These are phyloP conservation scores for Stagonosporopsis vannaccii DNA, from an alignment of 2,329 filamentous ascomycete genomes.

Conservation along the genomic window DNA sequence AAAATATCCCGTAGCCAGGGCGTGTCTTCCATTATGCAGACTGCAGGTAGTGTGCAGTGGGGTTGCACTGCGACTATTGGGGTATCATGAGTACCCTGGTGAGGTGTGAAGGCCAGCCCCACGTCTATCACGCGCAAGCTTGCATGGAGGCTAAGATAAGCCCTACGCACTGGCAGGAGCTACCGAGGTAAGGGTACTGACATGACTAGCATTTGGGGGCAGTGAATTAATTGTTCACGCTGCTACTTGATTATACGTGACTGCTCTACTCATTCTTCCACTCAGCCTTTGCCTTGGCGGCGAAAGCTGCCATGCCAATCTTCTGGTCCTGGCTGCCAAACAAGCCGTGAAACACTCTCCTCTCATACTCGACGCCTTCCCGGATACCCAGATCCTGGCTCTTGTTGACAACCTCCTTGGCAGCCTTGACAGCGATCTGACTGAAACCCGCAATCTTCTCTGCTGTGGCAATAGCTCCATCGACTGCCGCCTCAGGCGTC, in stretches of 20 bases:
- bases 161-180: slow-evolving; percentile 1
- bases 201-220: slow-evolving; percentile 1
- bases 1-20: slow-evolving; percentile 36
- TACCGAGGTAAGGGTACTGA: slow-evolving; percentile 1
- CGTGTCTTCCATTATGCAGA: slow-evolving; percentile 16
- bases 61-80: not conserved
- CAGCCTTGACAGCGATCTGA: slow-evolving; percentile 83
- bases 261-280: slow-evolving; percentile 77
- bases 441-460: slow-evolving; percentile 89
- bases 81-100: not conserved
- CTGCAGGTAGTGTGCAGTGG: not conserved
- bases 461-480: slow-evolving; percentile 81
- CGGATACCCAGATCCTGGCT: slow-evolving; percentile 87
- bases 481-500: slow-evolving; percentile 80
- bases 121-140: slow-evolving; percentile 12
- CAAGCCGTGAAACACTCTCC: slow-evolving; percentile 87
- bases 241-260: not conserved
- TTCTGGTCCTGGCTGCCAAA: slow-evolving; percentile 98
- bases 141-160: slow-evolving; percentile 15
- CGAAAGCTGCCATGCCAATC: slow-evolving; percentile 93
- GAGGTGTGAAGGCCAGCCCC: not conserved
- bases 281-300: slow-evolving; percentile 90
- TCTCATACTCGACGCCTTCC: slow-evolving; percentile 94
- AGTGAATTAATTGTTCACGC: not conserved
- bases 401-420: slow-evolving; percentile 99